A percentile compares a stretch with the other conserved stretches of the same genome.
phyloP scores from a whole-genome alignment of 1,139 yeast species.

The Taiozyma onychis region DNA sequence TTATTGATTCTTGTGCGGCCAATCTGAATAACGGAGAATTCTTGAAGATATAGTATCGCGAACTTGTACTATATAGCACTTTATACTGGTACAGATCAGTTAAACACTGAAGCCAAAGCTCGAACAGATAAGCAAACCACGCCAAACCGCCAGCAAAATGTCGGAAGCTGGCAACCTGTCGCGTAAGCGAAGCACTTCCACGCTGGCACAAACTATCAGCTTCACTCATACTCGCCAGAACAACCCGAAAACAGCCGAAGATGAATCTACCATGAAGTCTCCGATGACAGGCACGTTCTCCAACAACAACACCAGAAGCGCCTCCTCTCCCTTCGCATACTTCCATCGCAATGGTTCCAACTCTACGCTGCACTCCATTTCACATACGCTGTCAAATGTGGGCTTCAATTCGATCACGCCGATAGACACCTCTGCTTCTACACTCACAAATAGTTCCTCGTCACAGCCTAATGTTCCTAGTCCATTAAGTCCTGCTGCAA shows the following conservation, averaged over 20 bases:
- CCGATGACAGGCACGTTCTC: conserved; percentile 3
- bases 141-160: not conserved
- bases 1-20: too few species aligned
- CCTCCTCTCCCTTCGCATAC: conserved; percentile 3
- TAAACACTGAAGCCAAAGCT: too few species aligned
- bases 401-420: conserved; percentile 20
- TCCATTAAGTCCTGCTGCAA: conserved; percentile 14
- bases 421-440: conserved; percentile 1
- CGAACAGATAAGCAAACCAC: too few species aligned
- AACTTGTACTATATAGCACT: too few species aligned
- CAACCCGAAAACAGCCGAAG: conserved; percentile 2
- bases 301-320: not conserved
- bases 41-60: too few species aligned
- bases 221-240: conserved; percentile 18
- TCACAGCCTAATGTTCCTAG: not conserved
- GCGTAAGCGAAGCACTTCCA: conserved; percentile 20
- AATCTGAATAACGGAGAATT: too few species aligned
- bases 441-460: conserved; percentile 1
- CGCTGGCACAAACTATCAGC: conserved; percentile 20
- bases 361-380: conserved; percentile 20
- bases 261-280: not conserved
- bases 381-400: conserved; percentile 22
- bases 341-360: conserved; percentile 15
- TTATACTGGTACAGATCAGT: too few species aligned
- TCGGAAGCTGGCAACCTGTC: not conserved